These are phyloP conservation scores for Fusarium secorum DNA, from an alignment of 2,329 filamentous ascomycete genomes.

Conservation along the genomic window DNA sequence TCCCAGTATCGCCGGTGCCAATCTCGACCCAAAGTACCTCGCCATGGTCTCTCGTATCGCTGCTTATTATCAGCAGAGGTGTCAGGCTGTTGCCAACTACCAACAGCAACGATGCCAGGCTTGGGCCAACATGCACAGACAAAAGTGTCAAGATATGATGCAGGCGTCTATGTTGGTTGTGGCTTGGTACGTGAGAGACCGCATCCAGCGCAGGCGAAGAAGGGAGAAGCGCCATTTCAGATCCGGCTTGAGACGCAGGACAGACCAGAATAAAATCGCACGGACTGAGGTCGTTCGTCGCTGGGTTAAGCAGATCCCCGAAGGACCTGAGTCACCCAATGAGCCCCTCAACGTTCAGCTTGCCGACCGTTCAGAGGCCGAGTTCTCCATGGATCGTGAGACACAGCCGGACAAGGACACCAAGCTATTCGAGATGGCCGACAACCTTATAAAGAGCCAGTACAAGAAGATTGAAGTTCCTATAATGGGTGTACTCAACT, in stretches of 20 bases:
- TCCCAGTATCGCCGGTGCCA: conserved; percentile 35
- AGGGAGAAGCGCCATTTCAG: conserved; percentile 53
- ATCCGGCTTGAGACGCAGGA: conserved; percentile 49
- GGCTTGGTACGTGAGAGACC: conserved; percentile 59
- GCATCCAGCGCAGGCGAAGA: conserved; percentile 53
- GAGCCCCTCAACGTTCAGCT: conserved; percentile 37
- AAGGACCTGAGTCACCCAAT: conserved; percentile 46
- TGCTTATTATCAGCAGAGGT: conserved; percentile 58
- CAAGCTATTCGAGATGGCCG: conserved; percentile 54
- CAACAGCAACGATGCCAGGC: conserved; percentile 59
- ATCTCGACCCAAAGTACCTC: conserved; percentile 53
- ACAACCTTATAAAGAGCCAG: conserved; percentile 58
- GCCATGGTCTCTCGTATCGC: conserved; percentile 58
- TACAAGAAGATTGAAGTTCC: conserved; percentile 56
- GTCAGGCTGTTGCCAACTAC: conserved; percentile 55
- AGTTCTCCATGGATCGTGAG: conserved; percentile 53
- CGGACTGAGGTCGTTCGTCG: conserved; percentile 53
- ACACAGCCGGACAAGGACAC: conserved; percentile 51
- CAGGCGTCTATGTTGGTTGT: conserved; percentile 59
- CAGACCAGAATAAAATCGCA: conserved; percentile 46
- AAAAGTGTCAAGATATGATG: conserved; percentile 58
- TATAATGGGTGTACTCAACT: conserved; percentile 54
- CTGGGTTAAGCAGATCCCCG: conserved; percentile 54
- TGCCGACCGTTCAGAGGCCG: conserved; percentile 50
- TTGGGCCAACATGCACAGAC: conserved; percentile 56